Conservation (phyloP, 441 rosid genomes). For the Metrosideros polymorpha region DNA sequence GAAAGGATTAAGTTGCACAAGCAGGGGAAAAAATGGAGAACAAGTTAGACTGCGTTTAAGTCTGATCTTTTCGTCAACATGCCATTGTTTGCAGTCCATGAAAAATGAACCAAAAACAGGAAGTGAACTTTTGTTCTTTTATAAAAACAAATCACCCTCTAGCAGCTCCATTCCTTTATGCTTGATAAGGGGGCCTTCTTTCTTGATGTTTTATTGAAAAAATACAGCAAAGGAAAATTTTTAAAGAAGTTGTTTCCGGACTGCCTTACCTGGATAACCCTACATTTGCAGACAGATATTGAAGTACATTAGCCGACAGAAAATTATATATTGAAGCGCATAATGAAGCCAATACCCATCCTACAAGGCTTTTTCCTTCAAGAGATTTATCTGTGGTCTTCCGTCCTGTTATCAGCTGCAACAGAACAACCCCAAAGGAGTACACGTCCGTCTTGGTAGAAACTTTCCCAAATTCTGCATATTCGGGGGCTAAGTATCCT, state of each 20-base stretch:
- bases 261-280: neutral
- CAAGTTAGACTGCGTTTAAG: neutral
- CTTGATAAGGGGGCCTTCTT: neutral
- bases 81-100: neutral
- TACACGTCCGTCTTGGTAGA: neutral
- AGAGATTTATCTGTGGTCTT: conserved; percentile 44
- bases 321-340: neutral
- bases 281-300: neutral
- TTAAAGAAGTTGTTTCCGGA: neutral
- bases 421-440: neutral
- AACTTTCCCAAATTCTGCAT: neutral
- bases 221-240: neutral
- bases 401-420: conserved; percentile 20
- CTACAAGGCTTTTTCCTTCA: conserved; percentile 50
- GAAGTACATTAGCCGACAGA: neutral
- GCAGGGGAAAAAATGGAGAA: neutral
- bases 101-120: neutral
- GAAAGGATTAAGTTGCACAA: neutral
- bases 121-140: neutral
- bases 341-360: conserved; percentile 33
- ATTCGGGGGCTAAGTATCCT: conserved; percentile 14
- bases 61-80: neutral
- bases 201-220: neutral
- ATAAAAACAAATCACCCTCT: neutral
- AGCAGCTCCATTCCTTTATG: neutral